Conservation (phyloP, 176 grass and related monocot species). For the Secale cereale region DNA sequence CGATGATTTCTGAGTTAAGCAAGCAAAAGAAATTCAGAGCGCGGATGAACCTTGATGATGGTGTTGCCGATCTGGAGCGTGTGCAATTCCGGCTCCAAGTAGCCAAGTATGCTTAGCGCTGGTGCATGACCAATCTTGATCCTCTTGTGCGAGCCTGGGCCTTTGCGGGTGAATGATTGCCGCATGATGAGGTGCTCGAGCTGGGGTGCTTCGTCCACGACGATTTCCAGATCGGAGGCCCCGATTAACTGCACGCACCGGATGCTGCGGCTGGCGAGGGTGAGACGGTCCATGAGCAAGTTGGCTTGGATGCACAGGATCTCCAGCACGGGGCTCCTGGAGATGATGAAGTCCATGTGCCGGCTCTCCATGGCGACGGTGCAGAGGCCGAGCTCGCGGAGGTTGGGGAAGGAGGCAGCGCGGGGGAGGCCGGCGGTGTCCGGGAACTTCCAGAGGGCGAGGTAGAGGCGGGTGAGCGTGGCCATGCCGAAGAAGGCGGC, state of each 20-base stretch:
- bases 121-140: background rate
- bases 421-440: background rate
- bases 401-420: constrained; percentile 3
- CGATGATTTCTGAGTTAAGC: no score
- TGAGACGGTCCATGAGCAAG: background rate
- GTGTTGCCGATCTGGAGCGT: background rate
- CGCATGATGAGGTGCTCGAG: background rate
- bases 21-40: no score
- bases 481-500: background rate
- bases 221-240: background rate
- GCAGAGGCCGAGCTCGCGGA: constrained; percentile 24
- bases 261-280: background rate
- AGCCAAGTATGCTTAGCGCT: background rate
- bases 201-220: background rate
- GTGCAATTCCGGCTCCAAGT: background rate
- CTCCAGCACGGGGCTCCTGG: constrained; percentile 9
- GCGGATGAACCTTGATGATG: background rate
- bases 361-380: background rate
- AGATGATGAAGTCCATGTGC: constrained; percentile 9
- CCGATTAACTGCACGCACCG: background rate
- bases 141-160: background rate
- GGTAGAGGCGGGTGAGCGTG: constrained; percentile 17
- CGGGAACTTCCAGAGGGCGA: constrained; percentile 10
- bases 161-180: background rate
- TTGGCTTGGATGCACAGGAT: background rate